Base-by-base conservation (phyloP, 140 eudicot genomes). In the Cichorium intybus region DNA sequence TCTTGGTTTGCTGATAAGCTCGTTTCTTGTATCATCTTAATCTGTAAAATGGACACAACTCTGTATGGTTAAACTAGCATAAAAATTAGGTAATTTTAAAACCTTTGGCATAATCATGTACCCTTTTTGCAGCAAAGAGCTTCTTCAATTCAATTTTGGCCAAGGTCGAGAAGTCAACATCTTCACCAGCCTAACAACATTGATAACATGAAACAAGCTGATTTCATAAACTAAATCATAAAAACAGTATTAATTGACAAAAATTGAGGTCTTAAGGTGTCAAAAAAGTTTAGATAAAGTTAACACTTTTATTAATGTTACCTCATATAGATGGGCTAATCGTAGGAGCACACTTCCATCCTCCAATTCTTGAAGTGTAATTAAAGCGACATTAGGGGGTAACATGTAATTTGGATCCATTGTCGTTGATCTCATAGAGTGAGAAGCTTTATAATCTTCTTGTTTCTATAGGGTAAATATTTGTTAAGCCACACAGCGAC, bases 301-400 rank as follows among this genome's bases (percentile, higher is more conserved):
- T 39, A 39, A 39, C 28, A 18, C 22, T 9, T 33, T 50, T 57
- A 64, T 48, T 17, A 12, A 37, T 24, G 53, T 54, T 76, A 89
- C 97, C 99, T 93, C 99, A 29, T 83, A 88, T n/a, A 76, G 72
- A 84, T 93, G 96, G 31, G 97, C 99, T 84, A 88, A 72, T 47
- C 99, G 97, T 72, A 93, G 84, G 46, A 93, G 90, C 56, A 85
- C 87, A 6, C 58, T 75, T 73, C 89, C 84, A 16, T 80, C 82
- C 33, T 73, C 92, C 80, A 88, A 18, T 82, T 88, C 99, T 95
- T 92, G 95, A 41, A 93, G 90, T 51, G 97, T 93, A 48, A 93
- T 79, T 58, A 93, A 58, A 16, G 99, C 99, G 21, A 93, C 88
- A 35, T 93, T 88, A 31, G 49, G 81, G 70, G 99, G 95, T 63